Conservation (phyloP, 331 rosid genomes). For the Malus hybrid region DNA sequence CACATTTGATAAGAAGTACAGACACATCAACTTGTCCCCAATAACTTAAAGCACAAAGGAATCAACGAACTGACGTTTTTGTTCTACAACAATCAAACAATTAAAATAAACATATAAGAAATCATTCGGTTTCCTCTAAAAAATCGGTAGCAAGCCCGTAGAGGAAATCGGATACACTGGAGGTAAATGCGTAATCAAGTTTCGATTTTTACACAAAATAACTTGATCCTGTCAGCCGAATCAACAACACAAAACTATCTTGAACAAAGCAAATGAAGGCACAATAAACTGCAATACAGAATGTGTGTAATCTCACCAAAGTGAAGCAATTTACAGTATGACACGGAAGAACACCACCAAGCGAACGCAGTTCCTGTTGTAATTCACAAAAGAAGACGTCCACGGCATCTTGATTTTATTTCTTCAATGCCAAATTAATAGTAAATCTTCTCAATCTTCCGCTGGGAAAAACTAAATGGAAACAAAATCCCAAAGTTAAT, state of each 20-base stretch:
- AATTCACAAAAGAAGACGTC: conserved; percentile 58
- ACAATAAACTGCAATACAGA: neutral
- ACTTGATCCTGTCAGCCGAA: too few relatives aligned
- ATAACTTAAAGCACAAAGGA: neutral
- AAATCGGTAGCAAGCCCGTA: too few relatives aligned
- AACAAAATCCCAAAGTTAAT: neutral
- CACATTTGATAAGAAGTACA: neutral
- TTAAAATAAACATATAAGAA: neutral
- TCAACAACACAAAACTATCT: neutral
- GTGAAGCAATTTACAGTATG: conserved; percentile 63
- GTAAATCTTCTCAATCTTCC: conserved; percentile 12
- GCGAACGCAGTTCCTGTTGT: conserved; percentile 62
- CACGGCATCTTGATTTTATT: conserved; percentile 71
- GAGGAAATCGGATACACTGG: too few relatives aligned
- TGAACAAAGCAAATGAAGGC: neutral
- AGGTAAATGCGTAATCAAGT: too few relatives aligned
- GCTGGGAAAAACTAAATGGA: conserved; percentile 19
- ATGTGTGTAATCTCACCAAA: conserved; percentile 42
- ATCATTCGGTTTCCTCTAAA: too few relatives aligned
- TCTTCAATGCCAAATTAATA: conserved; percentile 27
- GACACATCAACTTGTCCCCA: neutral
- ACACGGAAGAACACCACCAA: conserved; percentile 87
- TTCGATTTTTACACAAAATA: too few relatives aligned
- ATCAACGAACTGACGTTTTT: neutral
- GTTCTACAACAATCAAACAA: neutral